Conservation (phyloP, 2,329 filamentous ascomycete species). For the Fusarium graminum region DNA sequence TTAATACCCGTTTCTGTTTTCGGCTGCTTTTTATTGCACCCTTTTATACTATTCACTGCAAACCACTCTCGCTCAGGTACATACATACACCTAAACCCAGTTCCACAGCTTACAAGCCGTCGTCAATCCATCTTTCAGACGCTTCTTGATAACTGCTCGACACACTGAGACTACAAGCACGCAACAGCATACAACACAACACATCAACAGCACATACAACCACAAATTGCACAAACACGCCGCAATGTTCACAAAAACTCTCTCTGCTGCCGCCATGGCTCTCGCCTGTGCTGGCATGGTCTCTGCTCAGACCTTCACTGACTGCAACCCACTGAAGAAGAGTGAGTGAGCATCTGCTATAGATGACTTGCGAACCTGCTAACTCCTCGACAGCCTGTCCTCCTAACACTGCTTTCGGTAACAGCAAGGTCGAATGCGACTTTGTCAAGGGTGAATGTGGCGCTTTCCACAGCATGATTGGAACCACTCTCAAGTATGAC, state of each 20-base stretch:
- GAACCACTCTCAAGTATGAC: constrained; percentile 64
- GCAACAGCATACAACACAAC: constrained; percentile 7
- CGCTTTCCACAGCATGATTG: constrained; percentile 61
- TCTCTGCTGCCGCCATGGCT: constrained; percentile 61
- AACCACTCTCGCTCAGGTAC: constrained; percentile 34
- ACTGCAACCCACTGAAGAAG: constrained; percentile 67
- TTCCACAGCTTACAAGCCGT: constrained; percentile 31
- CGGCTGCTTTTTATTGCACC: constrained; percentile 12
- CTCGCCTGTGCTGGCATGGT: constrained; percentile 64
- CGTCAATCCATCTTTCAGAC: constrained; percentile 36
- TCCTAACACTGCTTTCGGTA: constrained; percentile 81
- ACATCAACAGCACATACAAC: background rate
- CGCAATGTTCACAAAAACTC: constrained; percentile 60
- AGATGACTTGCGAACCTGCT: background rate
- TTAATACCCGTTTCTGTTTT: constrained; percentile 41
- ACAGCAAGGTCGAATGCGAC: constrained; percentile 69
- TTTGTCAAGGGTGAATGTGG: constrained; percentile 80
- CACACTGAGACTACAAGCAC: constrained; percentile 21
- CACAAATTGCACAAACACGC: constrained; percentile 20
- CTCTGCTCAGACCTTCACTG: constrained; percentile 68
- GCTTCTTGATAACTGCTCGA: constrained; percentile 29
- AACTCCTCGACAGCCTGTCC: constrained; percentile 68
- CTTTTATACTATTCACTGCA: constrained; percentile 1
- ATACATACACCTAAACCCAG: constrained; percentile 20
- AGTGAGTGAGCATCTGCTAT: constrained; percentile 49